Evolutionary conservation across 2,329 filamentous ascomycete species (phyloP).

Genomic region (Sporothrix brasiliensis): DNA sequence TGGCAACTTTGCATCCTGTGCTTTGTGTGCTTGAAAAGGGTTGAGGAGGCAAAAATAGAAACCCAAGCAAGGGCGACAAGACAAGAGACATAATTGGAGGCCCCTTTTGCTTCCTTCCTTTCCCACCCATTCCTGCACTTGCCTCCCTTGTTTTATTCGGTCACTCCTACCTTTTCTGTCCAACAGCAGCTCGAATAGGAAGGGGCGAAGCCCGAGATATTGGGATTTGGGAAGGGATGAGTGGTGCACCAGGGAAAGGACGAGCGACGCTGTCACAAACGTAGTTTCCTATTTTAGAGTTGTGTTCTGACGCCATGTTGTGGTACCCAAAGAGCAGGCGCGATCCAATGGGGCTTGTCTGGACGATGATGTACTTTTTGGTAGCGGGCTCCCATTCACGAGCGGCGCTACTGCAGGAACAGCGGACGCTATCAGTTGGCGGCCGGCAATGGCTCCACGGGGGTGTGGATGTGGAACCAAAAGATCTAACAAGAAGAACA

Average conservation of each 20-base stretch:
- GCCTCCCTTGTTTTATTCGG: constrained; percentile 19
- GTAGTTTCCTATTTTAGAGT: constrained; percentile 18
- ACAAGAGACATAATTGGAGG: not conserved
- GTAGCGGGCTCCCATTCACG: constrained; percentile 1
- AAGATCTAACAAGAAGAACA: not conserved
- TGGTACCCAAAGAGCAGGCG: not conserved
- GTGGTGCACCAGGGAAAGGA: not conserved
- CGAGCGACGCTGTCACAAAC: not conserved
- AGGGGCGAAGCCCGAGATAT: constrained; percentile 14
- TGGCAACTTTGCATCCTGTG: not conserved
- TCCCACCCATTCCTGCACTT: not conserved
- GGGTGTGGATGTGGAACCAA: not conserved
- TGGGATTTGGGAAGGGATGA: not conserved
- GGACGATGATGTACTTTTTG: not conserved
- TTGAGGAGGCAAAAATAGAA: constrained; percentile 15
- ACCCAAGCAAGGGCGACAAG: not conserved
- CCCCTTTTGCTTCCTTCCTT: not conserved
- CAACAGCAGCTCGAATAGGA: not conserved
- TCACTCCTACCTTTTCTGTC: constrained; percentile 7
- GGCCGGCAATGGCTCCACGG: constrained; percentile 9
- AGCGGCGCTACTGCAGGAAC: constrained; percentile 24
- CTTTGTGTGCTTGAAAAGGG: not conserved
- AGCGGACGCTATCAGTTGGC: constrained; percentile 20
- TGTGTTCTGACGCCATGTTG: not conserved
- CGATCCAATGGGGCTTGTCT: constrained; percentile 7